phyloP scores from a whole-genome alignment of 2,329 filamentous ascomycete species.

The Aschersonia sp. region DNA sequence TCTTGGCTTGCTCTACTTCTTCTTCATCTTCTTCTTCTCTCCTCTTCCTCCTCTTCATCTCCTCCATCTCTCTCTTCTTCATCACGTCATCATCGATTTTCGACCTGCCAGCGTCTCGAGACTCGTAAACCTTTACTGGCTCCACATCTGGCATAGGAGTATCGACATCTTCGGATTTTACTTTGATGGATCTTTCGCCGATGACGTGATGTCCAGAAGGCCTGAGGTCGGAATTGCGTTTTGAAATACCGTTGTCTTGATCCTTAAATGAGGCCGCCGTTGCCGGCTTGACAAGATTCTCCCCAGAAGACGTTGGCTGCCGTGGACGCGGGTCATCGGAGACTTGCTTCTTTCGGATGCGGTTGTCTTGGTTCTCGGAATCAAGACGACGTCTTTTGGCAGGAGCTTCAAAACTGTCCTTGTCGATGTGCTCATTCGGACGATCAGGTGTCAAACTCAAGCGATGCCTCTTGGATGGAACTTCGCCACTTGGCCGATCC shows the following conservation, averaged over 20 bases:
- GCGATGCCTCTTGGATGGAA: constrained; percentile 41
- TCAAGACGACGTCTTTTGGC: constrained; percentile 45
- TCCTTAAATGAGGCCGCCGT: constrained; percentile 20
- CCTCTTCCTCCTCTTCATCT: background rate
- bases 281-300: constrained; percentile 18
- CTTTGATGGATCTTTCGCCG: constrained; percentile 34
- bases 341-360: constrained; percentile 21
- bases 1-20: constrained; percentile 9
- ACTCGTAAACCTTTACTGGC: constrained; percentile 12
- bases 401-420: constrained; percentile 35
- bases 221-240: constrained; percentile 19
- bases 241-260: constrained; percentile 23
- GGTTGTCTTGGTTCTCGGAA: constrained; percentile 34
- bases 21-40: constrained; percentile 2
- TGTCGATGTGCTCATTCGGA: constrained; percentile 31
- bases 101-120: constrained; percentile 3
- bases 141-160: constrained; percentile 39
- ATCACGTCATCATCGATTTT: constrained; percentile 13
- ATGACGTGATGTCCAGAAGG: constrained; percentile 17
- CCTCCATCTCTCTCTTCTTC: background rate
- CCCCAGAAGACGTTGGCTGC: constrained; percentile 27
- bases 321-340: constrained; percentile 31
- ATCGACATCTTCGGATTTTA: constrained; percentile 42
- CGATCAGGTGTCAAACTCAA: constrained; percentile 43
- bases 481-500: constrained; percentile 37